Base-by-base conservation (phyloP, 106 monocot species). In the Dactylorhiza incarnata region DNA sequence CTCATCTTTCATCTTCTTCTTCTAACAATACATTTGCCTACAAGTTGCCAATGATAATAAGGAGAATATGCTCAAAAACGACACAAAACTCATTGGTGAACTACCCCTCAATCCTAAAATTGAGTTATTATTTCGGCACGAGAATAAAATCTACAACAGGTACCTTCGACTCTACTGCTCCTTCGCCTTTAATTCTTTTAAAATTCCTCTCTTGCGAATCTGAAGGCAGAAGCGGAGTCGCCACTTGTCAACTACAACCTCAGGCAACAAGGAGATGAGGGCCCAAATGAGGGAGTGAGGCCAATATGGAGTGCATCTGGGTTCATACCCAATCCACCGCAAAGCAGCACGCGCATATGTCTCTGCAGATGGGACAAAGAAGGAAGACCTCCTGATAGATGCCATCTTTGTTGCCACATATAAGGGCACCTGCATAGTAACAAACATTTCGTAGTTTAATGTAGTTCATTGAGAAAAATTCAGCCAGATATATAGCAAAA, bases 401-500 rank as follows among this genome's bases (percentile, higher is more conserved):
- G 95, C 87, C 95, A 95, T 93, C 84, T 86, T 95, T 20, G 95
- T 95, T 43, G 95, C 95, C 63, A 95, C 95, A 43, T 95, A 95
- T 68, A 95, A 26, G 1, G 95, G 95, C 2, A 93, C 90, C 95
- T 95, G 74, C 49, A 48, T 45, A 59, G 58, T 20, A 22, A 59
- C n/a, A 22, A 59, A 8, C 58, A 59, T 20, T 59, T 59, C 9
- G 6, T 20, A 20, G 9, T 22, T 22, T 59, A 20, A 59, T 59
- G 58, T 20, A 9, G 58, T 59, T 56, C 56, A n/a, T 56, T 56
- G 4, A 56, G 37, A 37, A 37, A 37, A 37, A 3, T 37, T 37
- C 37, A 37, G 37, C 37, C 37, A 37, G 2, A 37, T 37, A 37
- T 37, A 37, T 37, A 37, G 37, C 37, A 37, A 37, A 37, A 37